Evolutionary conservation across 805 yeast genomes (phyloP), one percentile per base, ranked within the genome.

Genomic region (Starmerella roubikii): DNA sequence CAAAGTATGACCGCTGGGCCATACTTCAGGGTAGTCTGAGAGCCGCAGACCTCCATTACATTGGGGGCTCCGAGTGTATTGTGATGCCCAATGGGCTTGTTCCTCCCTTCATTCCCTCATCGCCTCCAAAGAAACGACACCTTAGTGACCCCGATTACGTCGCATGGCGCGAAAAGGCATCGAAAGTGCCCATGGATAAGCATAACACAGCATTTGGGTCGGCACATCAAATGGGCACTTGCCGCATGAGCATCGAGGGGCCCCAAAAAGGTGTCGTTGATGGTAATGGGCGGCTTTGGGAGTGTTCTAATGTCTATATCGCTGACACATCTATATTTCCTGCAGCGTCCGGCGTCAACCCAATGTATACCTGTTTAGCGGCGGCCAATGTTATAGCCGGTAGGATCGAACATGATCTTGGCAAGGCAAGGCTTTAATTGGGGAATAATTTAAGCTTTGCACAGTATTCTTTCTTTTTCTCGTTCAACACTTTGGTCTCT

Each of bases 191-290:
- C 32, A 22, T n/a, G n/a, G 50, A 53, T 13, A 5, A 40, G n/a
- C 63, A 49, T 38, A 62, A 61, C 4, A 42, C 60, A 3, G 35
- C 54, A 3, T 55, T 58, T 40, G 75, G 74, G 12, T 57, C 66
- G 2, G 76, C 76, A 13, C 75, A 70, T 52, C 76, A 70, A 51
- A 69, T 70, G 74, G 59, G 67, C 32, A 49, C 67, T 9, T 68
- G 74, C 53, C 59, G 74, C 35, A 68, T 69, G 63, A 40, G 48
- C 40, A 30, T 31, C 23, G 32, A 37, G 32, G 72, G 73, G 8
- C 66, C 73, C 11, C 34, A 41, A 9, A 46, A 61, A 35, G 69
- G 70, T 2, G 72, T 73, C 4, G 61, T 63, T 30, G 68, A 67
- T 41, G 48, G 45, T 7, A 55, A 53, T 12, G 76, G 74, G 15